Evolutionary conservation across 495 filamentous ascomycete genomes (phyloP), one percentile per base, ranked within the genome.

Genomic region (Niebla homalea): DNA sequence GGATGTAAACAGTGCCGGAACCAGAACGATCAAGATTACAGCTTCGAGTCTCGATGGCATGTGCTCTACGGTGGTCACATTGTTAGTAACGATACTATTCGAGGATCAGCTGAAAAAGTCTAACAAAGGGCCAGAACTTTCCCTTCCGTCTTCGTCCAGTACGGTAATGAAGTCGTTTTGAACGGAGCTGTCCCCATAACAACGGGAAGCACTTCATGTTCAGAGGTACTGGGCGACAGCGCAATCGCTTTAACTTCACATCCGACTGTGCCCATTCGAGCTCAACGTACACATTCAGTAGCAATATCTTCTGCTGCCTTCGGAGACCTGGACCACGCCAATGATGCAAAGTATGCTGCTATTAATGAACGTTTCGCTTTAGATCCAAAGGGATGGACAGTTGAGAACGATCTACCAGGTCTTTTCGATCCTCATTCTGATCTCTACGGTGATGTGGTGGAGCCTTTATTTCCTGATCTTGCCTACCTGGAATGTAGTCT

Each of bases 331-430:
- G 14, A 32, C 29, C 10, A 12, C 29, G 29, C 14, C 29, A 32
- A 32, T 11, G 10, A 42, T 23, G 19, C 15, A 10, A 4, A 23
- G 1, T 41, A 53, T 38, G 4, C 51, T n/a, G 21, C 38, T 20
- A 7, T 29, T n/a, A 40, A 44, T 15, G 36, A 32, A 8, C 29
- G 29, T 1, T 32, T 37, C 0, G 19, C 15, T 11, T 39, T 26
- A 36, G 51, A 53, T 29, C 51, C 51, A 22, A 43, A 19, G 38
- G 51, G 51, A 14, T 49, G 44, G 51, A 53, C 51, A 8, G 48
- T 36, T 43, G 0, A 35, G 1, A 10, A 29, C 2, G 5, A 37
- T 5, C 1, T 14, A 3, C 38, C 3, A 0, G 0, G 12, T 1
- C 10, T 10, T 0, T 53, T 44, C 43, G 25, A 43, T 14, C 26